Percentiles rank a stretch among this genome's conserved stretches.
These are phyloP conservation scores for Amaranthus hypochondriacus DNA, from an alignment of 148 eudicot species.

Conservation along the genomic window DNA sequence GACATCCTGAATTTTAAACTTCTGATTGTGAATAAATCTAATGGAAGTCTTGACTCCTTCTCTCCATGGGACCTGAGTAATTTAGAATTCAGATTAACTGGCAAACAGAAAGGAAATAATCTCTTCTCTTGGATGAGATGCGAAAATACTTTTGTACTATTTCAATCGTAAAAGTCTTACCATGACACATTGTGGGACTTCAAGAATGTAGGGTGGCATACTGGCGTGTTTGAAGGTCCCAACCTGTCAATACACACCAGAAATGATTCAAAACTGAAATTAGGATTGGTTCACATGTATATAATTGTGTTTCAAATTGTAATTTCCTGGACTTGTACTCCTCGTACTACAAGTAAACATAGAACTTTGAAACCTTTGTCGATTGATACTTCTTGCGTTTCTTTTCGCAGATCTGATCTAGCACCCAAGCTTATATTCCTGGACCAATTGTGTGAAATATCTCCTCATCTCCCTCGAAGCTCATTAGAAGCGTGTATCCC, in stretches of 20 bases:
- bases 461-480: slow-evolving; percentile 84
- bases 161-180: neutral
- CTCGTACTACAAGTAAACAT: neutral
- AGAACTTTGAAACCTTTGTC: neutral
- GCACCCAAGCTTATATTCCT: slow-evolving; percentile 84
- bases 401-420: slow-evolving; percentile 61
- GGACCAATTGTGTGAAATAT: slow-evolving; percentile 84
- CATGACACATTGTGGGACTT: neutral
- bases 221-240: neutral
- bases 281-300: neutral
- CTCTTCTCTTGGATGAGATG: neutral
- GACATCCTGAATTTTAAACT: neutral
- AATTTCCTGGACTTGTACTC: neutral
- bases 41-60: neutral
- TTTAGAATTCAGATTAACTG: too few relatives aligned
- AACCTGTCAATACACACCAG: neutral
- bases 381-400: slow-evolving; percentile 6
- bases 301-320: too few relatives aligned
- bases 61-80: too few relatives aligned
- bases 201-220: neutral
- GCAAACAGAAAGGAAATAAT: neutral
- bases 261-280: neutral
- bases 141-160: neutral
- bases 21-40: neutral
- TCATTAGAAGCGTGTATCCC: slow-evolving; percentile 72